A percentile compares a stretch with the other conserved stretches of the same genome.
These are phyloP conservation scores for Wickerhamomyces sp. DNA, from an alignment of 1,139 yeast species.

Conservation along the genomic window DNA sequence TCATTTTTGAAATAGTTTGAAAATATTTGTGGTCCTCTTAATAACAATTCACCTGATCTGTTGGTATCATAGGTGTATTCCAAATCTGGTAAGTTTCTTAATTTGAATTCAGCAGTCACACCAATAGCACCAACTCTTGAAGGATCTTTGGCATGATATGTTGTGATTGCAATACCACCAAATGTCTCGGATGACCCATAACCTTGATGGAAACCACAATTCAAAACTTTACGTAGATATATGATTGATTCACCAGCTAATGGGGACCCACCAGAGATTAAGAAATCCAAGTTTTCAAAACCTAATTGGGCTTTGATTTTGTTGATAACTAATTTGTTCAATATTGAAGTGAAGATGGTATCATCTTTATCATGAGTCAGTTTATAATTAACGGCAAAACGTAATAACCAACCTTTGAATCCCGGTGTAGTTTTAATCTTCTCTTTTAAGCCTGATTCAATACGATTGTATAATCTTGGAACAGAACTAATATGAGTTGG, in stretches of 20 bases:
- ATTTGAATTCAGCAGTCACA: slow-evolving; percentile 41
- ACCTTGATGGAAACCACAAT: slow-evolving; percentile 46
- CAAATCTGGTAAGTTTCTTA: slow-evolving; percentile 50
- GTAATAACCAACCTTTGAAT: slow-evolving; percentile 20
- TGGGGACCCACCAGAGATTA: slow-evolving; percentile 51
- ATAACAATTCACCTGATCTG: slow-evolving; percentile 43
- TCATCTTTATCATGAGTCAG: slow-evolving; percentile 31
- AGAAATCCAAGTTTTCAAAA: slow-evolving; percentile 33
- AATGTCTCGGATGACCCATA: slow-evolving; percentile 52
- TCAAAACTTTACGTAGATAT: slow-evolving; percentile 43
- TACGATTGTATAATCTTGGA: slow-evolving; percentile 47
- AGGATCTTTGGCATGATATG: slow-evolving; percentile 38
- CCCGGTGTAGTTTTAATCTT: slow-evolving; percentile 24
- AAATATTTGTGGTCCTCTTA: slow-evolving; percentile 48
- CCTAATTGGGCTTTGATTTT: slow-evolving; percentile 40
- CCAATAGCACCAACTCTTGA: slow-evolving; percentile 53
- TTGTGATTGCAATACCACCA: slow-evolving; percentile 41
- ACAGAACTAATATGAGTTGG: slow-evolving; percentile 45
- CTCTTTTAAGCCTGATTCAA: slow-evolving; percentile 44
- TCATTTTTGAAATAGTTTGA: slow-evolving; percentile 41
- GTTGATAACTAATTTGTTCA: slow-evolving; percentile 39
- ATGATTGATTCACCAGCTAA: slow-evolving; percentile 40
- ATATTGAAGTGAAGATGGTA: slow-evolving; percentile 25
- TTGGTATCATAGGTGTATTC: slow-evolving; percentile 36
- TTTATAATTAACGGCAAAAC: slow-evolving; percentile 23